Evolutionary conservation across 345 rosid species (phyloP).

Genomic region (Raphanus raphanistrum): DNA sequence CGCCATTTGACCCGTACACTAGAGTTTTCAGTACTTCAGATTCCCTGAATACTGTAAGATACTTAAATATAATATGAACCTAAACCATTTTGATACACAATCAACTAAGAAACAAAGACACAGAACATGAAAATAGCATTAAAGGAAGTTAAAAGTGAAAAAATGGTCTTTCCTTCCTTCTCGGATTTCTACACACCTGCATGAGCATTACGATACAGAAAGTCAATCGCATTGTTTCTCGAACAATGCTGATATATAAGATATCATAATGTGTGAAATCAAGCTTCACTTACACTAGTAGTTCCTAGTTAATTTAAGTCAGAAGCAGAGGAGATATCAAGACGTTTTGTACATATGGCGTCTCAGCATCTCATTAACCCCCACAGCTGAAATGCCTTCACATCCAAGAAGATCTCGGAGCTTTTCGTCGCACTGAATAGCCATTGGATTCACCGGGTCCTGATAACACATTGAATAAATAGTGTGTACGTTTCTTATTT

Average conservation of each 20-base stretch:
- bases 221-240: background rate
- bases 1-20: constrained; percentile 43
- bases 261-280: background rate
- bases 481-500: background rate
- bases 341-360: constrained; percentile 67
- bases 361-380: constrained; percentile 66
- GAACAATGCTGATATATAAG: background rate
- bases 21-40: constrained; percentile 46
- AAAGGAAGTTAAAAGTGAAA: constrained; percentile 27
- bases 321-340: constrained; percentile 45
- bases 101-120: constrained; percentile 27
- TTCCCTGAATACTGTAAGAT: constrained; percentile 32
- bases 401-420: constrained; percentile 81
- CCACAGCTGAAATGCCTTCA: constrained; percentile 82
- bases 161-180: constrained; percentile 43
- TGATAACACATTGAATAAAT: constrained; percentile 28
- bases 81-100: constrained; percentile 51
- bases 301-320: constrained; percentile 42
- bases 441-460: constrained; percentile 81
- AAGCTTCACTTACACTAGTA: constrained; percentile 31
- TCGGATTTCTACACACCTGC: constrained; percentile 54
- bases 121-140: constrained; percentile 30
- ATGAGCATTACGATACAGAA: constrained; percentile 3
- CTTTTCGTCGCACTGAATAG: constrained; percentile 71
- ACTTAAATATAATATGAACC: constrained; percentile 37